These are phyloP conservation scores for Agaricus subrufescens DNA, from an alignment of 768 basidiomycete species.

Conservation along the genomic window DNA sequence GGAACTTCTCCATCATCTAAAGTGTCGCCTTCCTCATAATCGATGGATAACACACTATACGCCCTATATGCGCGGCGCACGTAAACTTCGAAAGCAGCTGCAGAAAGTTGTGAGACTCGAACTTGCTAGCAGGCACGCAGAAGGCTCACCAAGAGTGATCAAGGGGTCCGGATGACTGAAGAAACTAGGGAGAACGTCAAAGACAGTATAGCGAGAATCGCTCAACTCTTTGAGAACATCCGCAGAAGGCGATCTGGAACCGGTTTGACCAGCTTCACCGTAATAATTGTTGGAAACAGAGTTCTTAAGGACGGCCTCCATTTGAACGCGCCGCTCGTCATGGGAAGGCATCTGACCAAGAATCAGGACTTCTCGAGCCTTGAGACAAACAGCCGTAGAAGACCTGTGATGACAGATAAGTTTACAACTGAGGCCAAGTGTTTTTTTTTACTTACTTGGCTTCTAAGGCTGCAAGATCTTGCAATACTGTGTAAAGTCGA, in stretches of 20 bases:
- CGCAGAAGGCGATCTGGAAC: conserved; percentile 66
- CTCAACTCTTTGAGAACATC: conserved; percentile 90
- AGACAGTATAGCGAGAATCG: conserved; percentile 95
- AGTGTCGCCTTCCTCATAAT: conserved; percentile 91
- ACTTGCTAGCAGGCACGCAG: neutral
- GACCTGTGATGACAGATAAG: conserved; percentile 43
- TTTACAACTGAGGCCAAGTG: neutral
- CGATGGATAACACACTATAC: conserved; percentile 85
- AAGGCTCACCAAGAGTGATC: conserved; percentile 69
- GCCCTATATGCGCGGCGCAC: conserved; percentile 94
- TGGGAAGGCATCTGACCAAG: conserved; percentile 95
- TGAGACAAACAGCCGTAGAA: conserved; percentile 87
- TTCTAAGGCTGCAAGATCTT: conserved; percentile 81
- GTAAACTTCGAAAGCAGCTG: conserved; percentile 95
- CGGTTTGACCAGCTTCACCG: conserved; percentile 50
- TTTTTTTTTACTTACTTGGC: conserved; percentile 56
- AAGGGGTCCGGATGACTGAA: conserved; percentile 84
- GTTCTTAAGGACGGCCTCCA: conserved; percentile 89
- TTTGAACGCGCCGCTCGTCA: conserved; percentile 89
- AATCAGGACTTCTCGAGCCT: conserved; percentile 96
- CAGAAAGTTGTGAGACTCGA: conserved; percentile 4
- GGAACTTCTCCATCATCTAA: conserved; percentile 80
- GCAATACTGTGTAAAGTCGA: conserved; percentile 69
- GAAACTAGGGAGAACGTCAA: conserved; percentile 94
- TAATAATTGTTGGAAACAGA: conserved; percentile 87